These are phyloP conservation scores for Cryptococcus maquisensis DNA, from an alignment of 1,284 basidiomycete species.

Conservation along the genomic window DNA sequence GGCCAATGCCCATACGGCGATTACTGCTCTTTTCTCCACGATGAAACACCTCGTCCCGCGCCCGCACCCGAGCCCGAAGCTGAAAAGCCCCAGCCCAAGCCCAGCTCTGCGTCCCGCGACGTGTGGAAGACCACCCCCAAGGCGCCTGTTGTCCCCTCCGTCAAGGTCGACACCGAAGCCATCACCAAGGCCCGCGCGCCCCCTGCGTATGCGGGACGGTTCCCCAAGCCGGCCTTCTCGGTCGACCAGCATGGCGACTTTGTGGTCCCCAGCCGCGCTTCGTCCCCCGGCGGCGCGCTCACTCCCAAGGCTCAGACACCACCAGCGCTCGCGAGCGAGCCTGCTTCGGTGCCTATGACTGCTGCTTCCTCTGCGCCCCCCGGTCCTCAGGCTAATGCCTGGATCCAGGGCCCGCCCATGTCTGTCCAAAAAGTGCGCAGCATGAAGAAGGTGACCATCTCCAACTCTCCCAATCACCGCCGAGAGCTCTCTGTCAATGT, in stretches of 20 bases:
- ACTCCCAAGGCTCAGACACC: constrained; percentile 18
- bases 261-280: not conserved
- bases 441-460: constrained; percentile 17
- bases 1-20: constrained; percentile 45
- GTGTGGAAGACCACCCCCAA: constrained; percentile 11
- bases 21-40: constrained; percentile 48
- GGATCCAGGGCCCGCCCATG: constrained; percentile 28
- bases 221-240: constrained; percentile 8
- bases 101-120: constrained; percentile 4
- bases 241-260: constrained; percentile 19
- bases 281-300: constrained; percentile 4
- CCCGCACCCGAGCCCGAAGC: not conserved
- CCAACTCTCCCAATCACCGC: constrained; percentile 1
- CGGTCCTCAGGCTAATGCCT: constrained; percentile 11
- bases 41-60: constrained; percentile 9
- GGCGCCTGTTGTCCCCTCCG: constrained; percentile 4
- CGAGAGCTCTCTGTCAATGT: not conserved
- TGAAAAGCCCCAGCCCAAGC: constrained; percentile 1
- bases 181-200: constrained; percentile 12
- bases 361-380: constrained; percentile 7
- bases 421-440: constrained; percentile 5
- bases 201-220: constrained; percentile 28
- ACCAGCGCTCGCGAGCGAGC: constrained; percentile 1
- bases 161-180: constrained; percentile 13
- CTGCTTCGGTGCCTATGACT: constrained; percentile 1